phyloP scores from a whole-genome alignment of 345 rosid genomes.

The Reutealis trisperma region DNA sequence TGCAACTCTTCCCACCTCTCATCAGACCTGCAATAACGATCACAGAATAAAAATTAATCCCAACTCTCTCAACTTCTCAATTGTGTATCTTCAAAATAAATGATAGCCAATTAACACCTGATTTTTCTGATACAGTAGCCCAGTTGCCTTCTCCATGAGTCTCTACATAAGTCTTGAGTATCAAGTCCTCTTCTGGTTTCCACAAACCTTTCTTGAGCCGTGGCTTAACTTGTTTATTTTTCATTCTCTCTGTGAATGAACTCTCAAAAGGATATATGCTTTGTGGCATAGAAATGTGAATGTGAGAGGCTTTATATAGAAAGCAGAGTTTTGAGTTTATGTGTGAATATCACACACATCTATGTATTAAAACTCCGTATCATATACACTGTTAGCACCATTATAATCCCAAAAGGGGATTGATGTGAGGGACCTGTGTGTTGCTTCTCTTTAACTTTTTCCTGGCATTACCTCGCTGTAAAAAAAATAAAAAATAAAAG shows the following conservation, averaged over 20 bases:
- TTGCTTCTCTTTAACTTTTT: slow-evolving; percentile 24
- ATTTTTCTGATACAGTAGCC: slow-evolving; percentile 64
- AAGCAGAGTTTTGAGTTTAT: neutral
- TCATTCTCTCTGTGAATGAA: slow-evolving; percentile 25
- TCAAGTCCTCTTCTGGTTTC: slow-evolving; percentile 88
- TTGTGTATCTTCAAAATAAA: too few species aligned
- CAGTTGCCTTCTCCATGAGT: slow-evolving; percentile 89
- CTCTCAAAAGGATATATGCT: neutral
- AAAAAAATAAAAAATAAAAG: slow-evolving; percentile 24
- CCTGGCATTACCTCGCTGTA: slow-evolving; percentile 13
- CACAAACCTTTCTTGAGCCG: slow-evolving; percentile 65
- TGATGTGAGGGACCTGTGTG: slow-evolving; percentile 22
- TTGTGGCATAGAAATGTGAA: neutral
- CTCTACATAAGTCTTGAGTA: slow-evolving; percentile 61
- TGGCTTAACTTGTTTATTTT: slow-evolving; percentile 38
- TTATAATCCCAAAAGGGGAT: slow-evolving; percentile 4
- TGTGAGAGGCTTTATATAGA: slow-evolving; percentile 14
- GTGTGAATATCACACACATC: neutral
- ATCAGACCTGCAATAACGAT: slow-evolving; percentile 47
- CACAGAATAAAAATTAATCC: too few species aligned
- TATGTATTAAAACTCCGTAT: slow-evolving; percentile 12
- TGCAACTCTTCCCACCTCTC: slow-evolving; percentile 89
- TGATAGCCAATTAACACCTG: slow-evolving; percentile 37
- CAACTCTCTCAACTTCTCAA: neutral
- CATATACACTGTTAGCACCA: neutral